Evolutionary conservation across 495 filamentous ascomycete species (phyloP), one percentile per base, ranked within the genome.

Genomic region (Lasiosphaeris hirsuta): DNA sequence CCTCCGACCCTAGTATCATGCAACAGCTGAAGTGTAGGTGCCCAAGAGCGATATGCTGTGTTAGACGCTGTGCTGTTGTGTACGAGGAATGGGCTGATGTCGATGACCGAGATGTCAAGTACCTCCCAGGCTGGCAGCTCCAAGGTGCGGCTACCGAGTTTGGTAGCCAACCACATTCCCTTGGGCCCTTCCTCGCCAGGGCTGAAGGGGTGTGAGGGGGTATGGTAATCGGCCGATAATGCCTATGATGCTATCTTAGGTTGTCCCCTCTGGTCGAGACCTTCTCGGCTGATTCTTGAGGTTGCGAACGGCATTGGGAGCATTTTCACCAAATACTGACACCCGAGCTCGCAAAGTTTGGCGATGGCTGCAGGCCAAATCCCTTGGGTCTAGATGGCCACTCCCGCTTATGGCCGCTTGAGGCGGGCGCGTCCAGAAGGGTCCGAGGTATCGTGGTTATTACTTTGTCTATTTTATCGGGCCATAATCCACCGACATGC

Each of bases 111-210:
- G 18, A 45, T 30, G 23, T 30, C 18, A 5, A 43, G 15, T 43
- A 15, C 50, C 38, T 8, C 6, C 30, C 19, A 43, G 23, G 23
- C 23, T 5, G 23, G 23, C 23, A 30, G 23, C 23, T 30, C 23
- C 23, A 30, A 30, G 23, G 15, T 13, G 43, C 15, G 44, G 10
- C 42, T 30, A 11, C 36, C 44, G 11, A 57, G 37, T 30, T 34
- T 40, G 54, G 54, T 57, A 50, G 54, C 54, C 54, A 57, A 50
- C 54, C 54, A 57, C 17, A 56, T 17, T 33, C n/a, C 54, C 10
- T 30, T n/a, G 14, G 35, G 37, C 36, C 19, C 5, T 44, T 23
- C 35, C 10, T 34, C 33, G 23, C 23, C 54, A 48, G 23, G 44
- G 38, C 46, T 50, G 54, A 57, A 41, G 35, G 23, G 2, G 23